Evolutionary conservation across 2,329 filamentous ascomycete species (phyloP), one percentile per base, ranked within the genome.

Genomic region (Chalaropsis ovoidea): DNA sequence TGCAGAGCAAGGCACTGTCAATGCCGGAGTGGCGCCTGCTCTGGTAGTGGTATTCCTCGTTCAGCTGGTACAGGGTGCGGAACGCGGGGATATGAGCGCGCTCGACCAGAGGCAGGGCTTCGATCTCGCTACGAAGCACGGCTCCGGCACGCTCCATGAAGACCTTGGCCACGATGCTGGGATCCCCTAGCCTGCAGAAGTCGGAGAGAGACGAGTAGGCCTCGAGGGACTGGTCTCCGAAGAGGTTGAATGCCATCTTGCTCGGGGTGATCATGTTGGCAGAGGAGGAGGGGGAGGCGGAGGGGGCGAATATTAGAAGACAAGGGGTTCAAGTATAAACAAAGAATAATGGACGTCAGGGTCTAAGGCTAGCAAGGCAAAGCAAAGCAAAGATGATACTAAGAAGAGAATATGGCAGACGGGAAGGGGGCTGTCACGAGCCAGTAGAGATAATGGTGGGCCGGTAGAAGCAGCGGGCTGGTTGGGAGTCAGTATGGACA

Each of bases 141-240:
- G 82, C 78, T 68, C 79, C 78, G 65, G 78, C 78, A 69, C 81
- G 79, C 69, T 85, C 80, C 66, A 88, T 76, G 72, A 88, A 88
- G 60, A 81, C 82, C 70, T 78, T 80, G 61, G 86, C 79, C 31
- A 87, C 77, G 61, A 80, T 72, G 69, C 80, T 78, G 42, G 76
- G 77, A 68, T 76, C 74, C 47, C 75, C 75, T 68, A 75, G 73
- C 64, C 77, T 77, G 71, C 75, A 79, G 70, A 81, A 80, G 67
- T 80, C 77, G 62, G 83, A 81, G 68, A 89, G 76, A 69, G 87
- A 83, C 70, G 77, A 77, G 72, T 86, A 82, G 70, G 85, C 85
- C 73, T 87, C 84, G 70, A 84, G 79, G 68, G 86, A 88, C 75
- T 89, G 86, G 72, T 89, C 86, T 76, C 86, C 86, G 72, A 88